Conservation (phyloP, 2,329 filamentous ascomycete genomes). For the Penicillium capsulatum region DNA sequence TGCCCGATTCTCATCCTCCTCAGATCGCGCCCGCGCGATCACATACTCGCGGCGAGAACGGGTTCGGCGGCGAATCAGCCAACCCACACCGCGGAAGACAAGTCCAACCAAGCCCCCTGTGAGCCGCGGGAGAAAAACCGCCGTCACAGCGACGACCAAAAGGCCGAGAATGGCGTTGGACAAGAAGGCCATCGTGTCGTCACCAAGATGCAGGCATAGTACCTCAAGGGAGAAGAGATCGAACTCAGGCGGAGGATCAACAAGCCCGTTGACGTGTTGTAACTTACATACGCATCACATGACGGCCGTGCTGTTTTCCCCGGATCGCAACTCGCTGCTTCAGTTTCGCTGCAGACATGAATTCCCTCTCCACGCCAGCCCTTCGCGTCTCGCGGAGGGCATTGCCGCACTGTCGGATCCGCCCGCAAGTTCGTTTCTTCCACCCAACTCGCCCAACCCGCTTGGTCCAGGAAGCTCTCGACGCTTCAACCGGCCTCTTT, state of each 20-base stretch:
- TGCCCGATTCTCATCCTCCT: slow-evolving; percentile 36
- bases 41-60: slow-evolving; percentile 59
- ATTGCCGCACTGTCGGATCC: slow-evolving; percentile 1
- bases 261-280: slow-evolving; percentile 21
- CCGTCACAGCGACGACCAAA: slow-evolving; percentile 32
- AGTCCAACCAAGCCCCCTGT: slow-evolving; percentile 32
- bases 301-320: slow-evolving; percentile 9
- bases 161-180: slow-evolving; percentile 30
- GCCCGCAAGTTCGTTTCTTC: slow-evolving; percentile 44
- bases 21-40: slow-evolving; percentile 43
- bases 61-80: slow-evolving; percentile 60
- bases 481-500: slow-evolving; percentile 45
- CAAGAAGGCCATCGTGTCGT: slow-evolving; percentile 33
- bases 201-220: slow-evolving; percentile 22
- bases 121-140: slow-evolving; percentile 34
- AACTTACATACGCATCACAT: slow-evolving; percentile 23
- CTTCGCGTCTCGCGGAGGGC: slow-evolving; percentile 2
- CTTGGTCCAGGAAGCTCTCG: slow-evolving; percentile 43
- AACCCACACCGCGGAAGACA: slow-evolving; percentile 50
- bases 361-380: slow-evolving; percentile 6
- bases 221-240: slow-evolving; percentile 1
- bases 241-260: slow-evolving; percentile 9
- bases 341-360: slow-evolving; percentile 8
- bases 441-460: slow-evolving; percentile 46
- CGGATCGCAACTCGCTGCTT: slow-evolving; percentile 1